Base-by-base conservation (phyloP, 805 yeast species). In the Kuraishia floccosa region DNA sequence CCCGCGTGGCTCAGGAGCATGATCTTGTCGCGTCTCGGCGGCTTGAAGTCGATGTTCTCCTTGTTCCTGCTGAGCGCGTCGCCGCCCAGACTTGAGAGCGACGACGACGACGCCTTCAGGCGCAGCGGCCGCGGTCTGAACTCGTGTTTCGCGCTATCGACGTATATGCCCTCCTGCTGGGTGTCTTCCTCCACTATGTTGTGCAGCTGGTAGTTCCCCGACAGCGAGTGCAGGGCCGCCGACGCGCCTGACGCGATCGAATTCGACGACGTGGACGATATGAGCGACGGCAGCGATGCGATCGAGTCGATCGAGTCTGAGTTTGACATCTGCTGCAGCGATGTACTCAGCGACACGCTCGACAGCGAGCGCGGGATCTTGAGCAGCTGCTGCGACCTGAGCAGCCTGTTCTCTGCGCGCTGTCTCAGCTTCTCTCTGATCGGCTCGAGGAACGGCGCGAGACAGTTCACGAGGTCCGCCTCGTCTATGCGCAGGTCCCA, bases 401-500 rank as follows among this genome's bases (percentile, higher is more conserved):
- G 18, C n/a, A 37, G 30, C 27, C 23, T 25, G 5, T 24, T 14
- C 18, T 23, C 30, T 9, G 18, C 29, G 21, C 27, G 14, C 30
- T 23, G 29, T 15, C 44, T 40, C 35, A 72, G 52, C 35, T 67
- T 60, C 35, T 54, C 56, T 57, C 80, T 83, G 53, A 87, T 83
- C 27, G 85, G 81, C 12, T 64, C 58, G 34, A 89, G 58, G 59
- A 89, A 84, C 18, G 86, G 86, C 30, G 78, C 72, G 33, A 87
- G 64, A 17, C 78, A 78, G 30, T 62, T 54, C 35, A 74, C 60
- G 35, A 89, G 67, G 42, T 89, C 97, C 21, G 68, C 66, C 40
- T 75, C 76, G 19, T 72, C 58, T 30, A 91, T 75, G 17, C 70
- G 63, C 29, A 91, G 63, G 45, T 84, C 76, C 97, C 97, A 89